Evolutionary conservation across 352 stramenopile genomes (phyloP), one percentile per base, ranked within the genome.

Genomic region (Pythium rishiriense): DNA sequence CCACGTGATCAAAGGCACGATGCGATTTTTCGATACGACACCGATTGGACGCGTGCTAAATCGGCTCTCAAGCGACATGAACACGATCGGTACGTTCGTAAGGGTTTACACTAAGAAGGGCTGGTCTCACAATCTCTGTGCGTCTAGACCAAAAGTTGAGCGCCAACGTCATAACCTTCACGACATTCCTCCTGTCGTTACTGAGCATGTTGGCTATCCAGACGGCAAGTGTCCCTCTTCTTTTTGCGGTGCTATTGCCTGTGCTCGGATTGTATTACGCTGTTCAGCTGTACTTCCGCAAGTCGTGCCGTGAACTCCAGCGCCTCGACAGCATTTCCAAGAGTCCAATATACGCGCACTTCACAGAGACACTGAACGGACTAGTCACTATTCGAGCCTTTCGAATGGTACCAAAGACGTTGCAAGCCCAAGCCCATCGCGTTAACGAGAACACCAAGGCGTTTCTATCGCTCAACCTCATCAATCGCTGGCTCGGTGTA

Each of bases 401-500:
- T 57, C 62, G 78, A 24, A 80, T 84, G 76, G 73, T 80, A 9
- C 28, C 55, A 0, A 60, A 73, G n/a, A 86, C 78, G 25, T 12
- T 73, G 24, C 29, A 58, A 4, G 59, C 59, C 15, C 70, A 90
- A 68, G 73, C 73, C 11, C 19, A 47, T 4, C 74, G 72, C 22
- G 68, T 93, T 33, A 83, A 92, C 62, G 49, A 78, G 37, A 91
- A 91, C 71, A 84, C 82, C 1, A 77, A 76, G 50, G 95, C 96
- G 6, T 98, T 98, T 62, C 85, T 97, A 60, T 70, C 96, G 11
- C 83, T 94, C 19, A 97, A 96, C 65, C 62, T 87, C 21, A 87
- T 97, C 26, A 98, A 98, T 64, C 96, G 96, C 45, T 99, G 97
- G 97, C 74, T 99, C 8, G 94, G 88, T 6, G 81, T 99, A 46